phyloP scores from a whole-genome alignment of 495 filamentous ascomycete species.

The Penicillium crystallinum region DNA sequence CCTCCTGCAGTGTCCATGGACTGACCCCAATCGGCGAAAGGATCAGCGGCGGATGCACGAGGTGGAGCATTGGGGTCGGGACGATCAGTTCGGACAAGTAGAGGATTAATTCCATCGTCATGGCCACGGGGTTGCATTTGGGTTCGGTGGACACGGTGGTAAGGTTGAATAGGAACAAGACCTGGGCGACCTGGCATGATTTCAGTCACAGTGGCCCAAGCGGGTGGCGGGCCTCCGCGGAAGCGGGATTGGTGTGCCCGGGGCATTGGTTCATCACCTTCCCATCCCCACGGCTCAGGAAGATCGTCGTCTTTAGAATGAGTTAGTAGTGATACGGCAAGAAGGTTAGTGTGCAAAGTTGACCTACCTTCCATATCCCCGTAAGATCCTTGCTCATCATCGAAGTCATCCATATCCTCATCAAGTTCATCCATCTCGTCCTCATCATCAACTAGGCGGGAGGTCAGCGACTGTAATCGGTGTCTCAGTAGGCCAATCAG shows the following conservation, averaged over 20 bases:
- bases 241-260: constrained; percentile 45
- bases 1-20: constrained; percentile 47
- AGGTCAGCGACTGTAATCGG: not conserved
- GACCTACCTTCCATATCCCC: constrained; percentile 39
- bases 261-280: constrained; percentile 44
- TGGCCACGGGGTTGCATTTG: constrained; percentile 45
- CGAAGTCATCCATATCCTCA: constrained; percentile 46
- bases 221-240: constrained; percentile 30
- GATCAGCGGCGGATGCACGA: constrained; percentile 28
- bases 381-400: constrained; percentile 43
- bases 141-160: constrained; percentile 49
- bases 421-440: constrained; percentile 52
- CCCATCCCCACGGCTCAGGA: constrained; percentile 53
- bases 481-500: not conserved
- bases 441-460: constrained; percentile 31
- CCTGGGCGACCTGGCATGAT: constrained; percentile 39
- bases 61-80: constrained; percentile 27
- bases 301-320: constrained; percentile 42
- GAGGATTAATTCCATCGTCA: constrained; percentile 79
- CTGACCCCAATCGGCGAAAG: constrained; percentile 52
- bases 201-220: constrained; percentile 42
- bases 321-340: constrained; percentile 9
- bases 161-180: constrained; percentile 46
- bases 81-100: constrained; percentile 50
- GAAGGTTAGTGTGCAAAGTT: not conserved